These are phyloP conservation scores for Globisporangium okanoganense DNA, from an alignment of 352 stramenopile species.

Conservation along the genomic window DNA sequence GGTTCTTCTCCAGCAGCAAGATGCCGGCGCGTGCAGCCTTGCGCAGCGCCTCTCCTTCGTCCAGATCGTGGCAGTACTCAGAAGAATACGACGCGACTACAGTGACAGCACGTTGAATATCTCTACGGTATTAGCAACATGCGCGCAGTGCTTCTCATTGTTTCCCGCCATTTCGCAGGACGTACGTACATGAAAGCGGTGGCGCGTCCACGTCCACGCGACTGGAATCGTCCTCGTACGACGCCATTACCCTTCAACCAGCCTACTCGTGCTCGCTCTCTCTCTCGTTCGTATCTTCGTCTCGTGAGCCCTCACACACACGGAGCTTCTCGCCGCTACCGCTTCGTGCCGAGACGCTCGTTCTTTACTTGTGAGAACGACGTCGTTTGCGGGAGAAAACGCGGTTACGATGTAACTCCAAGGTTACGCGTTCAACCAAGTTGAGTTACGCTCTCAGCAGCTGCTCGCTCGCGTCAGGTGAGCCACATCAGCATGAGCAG, in stretches of 20 bases:
- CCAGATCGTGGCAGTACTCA: slow-evolving; percentile 36
- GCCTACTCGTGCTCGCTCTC: background rate
- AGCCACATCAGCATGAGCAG: slow-evolving; percentile 3
- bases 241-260: background rate
- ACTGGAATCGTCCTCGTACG: slow-evolving; percentile 6
- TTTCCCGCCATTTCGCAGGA: too few species aligned
- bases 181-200: slow-evolving; percentile 13
- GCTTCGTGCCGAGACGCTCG: background rate
- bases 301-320: background rate
- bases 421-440: background rate
- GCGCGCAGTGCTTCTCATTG: too few species aligned
- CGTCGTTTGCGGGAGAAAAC: background rate
- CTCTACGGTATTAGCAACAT: too few species aligned
- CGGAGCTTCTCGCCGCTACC: background rate
- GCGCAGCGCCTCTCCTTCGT: slow-evolving; percentile 61
- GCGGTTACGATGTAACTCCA: too few species aligned
- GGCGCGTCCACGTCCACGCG: slow-evolving; percentile 10
- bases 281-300: too few species aligned
- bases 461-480: background rate
- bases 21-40: slow-evolving; percentile 68
- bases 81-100: slow-evolving; percentile 21
- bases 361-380: background rate
- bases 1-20: slow-evolving; percentile 68
- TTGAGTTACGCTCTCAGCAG: background rate
- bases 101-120: background rate